These are phyloP conservation scores for Areca catechu DNA, from an alignment of 176 grass and related monocot species.

Conservation along the genomic window DNA sequence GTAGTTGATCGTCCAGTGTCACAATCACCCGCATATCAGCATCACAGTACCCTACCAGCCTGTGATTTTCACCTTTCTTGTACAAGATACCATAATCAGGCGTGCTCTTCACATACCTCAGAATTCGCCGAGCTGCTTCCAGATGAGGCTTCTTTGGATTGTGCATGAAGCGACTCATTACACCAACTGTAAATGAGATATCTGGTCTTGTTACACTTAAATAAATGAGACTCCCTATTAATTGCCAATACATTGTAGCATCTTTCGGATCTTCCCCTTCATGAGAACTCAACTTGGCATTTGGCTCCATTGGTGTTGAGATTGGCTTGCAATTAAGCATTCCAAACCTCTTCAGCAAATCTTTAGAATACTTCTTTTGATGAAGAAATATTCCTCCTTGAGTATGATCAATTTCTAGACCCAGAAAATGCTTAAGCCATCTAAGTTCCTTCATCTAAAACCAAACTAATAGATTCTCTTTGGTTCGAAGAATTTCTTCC, in stretches of 20 bases:
- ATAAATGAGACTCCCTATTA: conserved; percentile 3
- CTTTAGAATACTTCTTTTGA: conserved; percentile 15
- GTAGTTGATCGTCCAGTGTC: background rate
- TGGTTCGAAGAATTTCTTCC: background rate
- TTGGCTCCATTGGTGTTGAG: conserved; percentile 1
- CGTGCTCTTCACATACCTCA: conserved; percentile 7
- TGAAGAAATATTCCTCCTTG: conserved; percentile 1
- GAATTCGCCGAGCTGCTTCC: background rate
- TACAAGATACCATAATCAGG: conserved; percentile 7
- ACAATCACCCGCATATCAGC: conserved; percentile 2
- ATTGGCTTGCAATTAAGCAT: conserved; percentile 24
- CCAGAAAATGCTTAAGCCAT: conserved; percentile 17
- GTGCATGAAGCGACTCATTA: conserved; percentile 4
- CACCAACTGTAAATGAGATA: conserved; percentile 3
- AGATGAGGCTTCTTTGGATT: conserved; percentile 14
- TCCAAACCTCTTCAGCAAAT: conserved; percentile 3
- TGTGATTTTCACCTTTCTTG: background rate
- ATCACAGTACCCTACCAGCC: background rate
- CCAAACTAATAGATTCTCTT: background rate
- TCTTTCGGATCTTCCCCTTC: background rate
- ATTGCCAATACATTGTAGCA: conserved; percentile 7
- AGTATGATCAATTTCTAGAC: background rate
- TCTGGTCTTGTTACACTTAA: background rate
- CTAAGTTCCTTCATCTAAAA: background rate
- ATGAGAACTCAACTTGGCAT: background rate